These are phyloP conservation scores for Chaetomium sp. DNA, from an alignment of 2,329 filamentous ascomycete species.

Conservation along the genomic window DNA sequence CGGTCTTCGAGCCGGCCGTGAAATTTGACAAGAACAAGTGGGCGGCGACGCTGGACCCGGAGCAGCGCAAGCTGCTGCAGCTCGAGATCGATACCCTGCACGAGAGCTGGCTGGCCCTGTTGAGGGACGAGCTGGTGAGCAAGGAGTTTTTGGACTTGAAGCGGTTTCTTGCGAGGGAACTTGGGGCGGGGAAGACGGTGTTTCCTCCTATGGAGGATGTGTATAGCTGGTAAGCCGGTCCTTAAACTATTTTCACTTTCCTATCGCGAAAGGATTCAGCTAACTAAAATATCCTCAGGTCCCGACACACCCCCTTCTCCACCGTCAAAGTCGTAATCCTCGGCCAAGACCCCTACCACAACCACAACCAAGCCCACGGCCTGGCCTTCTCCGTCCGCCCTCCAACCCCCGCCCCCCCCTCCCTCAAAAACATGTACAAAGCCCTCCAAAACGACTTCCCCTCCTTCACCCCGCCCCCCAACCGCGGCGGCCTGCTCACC, in stretches of 20 bases:
- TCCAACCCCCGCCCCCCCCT: constrained; percentile 81
- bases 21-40: constrained; percentile 88
- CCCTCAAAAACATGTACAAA: constrained; percentile 88
- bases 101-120: constrained; percentile 80
- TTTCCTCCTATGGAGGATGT: constrained; percentile 86
- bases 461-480: constrained; percentile 64
- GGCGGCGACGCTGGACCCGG: constrained; percentile 69
- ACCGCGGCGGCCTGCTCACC: constrained; percentile 74
- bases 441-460: constrained; percentile 86
- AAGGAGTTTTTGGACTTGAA: constrained; percentile 84
- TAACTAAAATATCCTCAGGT: too few species aligned
- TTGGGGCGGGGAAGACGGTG: constrained; percentile 64
- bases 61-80: constrained; percentile 75
- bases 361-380: constrained; percentile 89
- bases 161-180: constrained; percentile 75
- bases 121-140: constrained; percentile 78
- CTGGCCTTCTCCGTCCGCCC: constrained; percentile 92
- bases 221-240: constrained; percentile 75
- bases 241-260: constrained; percentile 10
- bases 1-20: constrained; percentile 25
- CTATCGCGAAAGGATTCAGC: too few species aligned
- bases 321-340: constrained; percentile 88
- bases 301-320: constrained; percentile 81
- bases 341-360: constrained; percentile 97
- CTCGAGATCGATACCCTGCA: constrained; percentile 90